These are phyloP conservation scores for Ustanciosporium gigantosporum DNA, from an alignment of 1,284 basidiomycete species.

Conservation along the genomic window DNA sequence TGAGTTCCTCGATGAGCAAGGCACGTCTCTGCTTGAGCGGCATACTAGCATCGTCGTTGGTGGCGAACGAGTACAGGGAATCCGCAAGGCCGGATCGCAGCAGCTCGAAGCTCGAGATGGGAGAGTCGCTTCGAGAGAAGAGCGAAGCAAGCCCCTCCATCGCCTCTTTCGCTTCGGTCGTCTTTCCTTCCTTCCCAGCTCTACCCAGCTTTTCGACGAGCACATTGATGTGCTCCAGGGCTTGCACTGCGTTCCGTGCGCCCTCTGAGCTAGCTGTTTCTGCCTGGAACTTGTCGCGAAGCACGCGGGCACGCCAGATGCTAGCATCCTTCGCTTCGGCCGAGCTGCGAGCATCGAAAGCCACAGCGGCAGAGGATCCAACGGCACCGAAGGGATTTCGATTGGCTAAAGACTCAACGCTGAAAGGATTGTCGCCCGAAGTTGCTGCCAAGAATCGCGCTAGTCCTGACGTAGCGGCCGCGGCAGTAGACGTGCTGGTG, in stretches of 20 bases:
- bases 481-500: not conserved
- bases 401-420: conserved; percentile 11
- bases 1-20: conserved; percentile 40
- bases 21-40: conserved; percentile 28
- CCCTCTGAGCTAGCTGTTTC: conserved; percentile 39
- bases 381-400: not conserved
- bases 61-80: conserved; percentile 79
- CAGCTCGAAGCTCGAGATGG: conserved; percentile 93
- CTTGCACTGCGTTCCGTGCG: conserved; percentile 41
- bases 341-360: conserved; percentile 19
- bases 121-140: conserved; percentile 72
- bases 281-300: conserved; percentile 41
- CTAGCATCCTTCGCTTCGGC: conserved; percentile 46
- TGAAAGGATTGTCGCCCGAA: not conserved
- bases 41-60: conserved; percentile 62
- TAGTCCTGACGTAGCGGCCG: conserved; percentile 9
- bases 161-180: conserved; percentile 62
- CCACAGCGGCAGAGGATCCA: conserved; percentile 4
- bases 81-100: conserved; percentile 91
- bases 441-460: conserved; percentile 32
- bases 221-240: conserved; percentile 45
- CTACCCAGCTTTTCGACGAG: conserved; percentile 26
- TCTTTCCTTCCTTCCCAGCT: conserved; percentile 64
- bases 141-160: conserved; percentile 75
- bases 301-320: conserved; percentile 53